Evolutionary conservation across 805 yeast genomes (phyloP), one percentile per base, ranked within the genome.

Genomic region (Pichia manshurica): DNA sequence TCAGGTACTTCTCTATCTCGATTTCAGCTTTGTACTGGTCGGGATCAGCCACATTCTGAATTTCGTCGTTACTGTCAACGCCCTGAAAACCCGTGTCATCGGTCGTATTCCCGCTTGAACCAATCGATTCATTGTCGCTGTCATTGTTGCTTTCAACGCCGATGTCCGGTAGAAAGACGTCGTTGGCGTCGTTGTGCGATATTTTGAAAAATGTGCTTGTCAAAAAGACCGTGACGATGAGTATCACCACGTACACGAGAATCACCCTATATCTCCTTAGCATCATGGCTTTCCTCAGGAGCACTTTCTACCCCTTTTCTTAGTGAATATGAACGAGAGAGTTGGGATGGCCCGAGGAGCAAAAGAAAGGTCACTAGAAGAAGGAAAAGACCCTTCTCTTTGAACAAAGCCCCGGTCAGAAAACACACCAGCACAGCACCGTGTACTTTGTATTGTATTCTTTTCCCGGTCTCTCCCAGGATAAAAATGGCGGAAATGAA

Each of bases 1-100:
- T 42, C 6, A 47, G 4, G 19, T 31, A 45, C n/a, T 40, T 31
- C 5, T 48, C 51, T 33, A 48, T 33, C n/a, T 33, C 47, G 12
- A 16, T 17, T 31, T 47, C 42, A 20, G 34, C 22, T 2, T 39
- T 17, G 28, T 48, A 44, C 21, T 45, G 46, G 34, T 44, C 45
- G 13, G 42, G 33, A 20, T 21, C 44, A 16, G n/a, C 7, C 4
- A 32, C 20, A 10, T 22, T 17, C 12, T 10, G 5, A 2, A 21
- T 19, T 10, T 29, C 12, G 19, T 29, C 23, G 20, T 28, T 20
- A 9, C 20, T 20, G 16, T 21, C 32, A 25, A 25, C 29, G 29
- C 10, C 29, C 10, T 7, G 10, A 25, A 15, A 34, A 36, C 7
- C 39, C 13, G 23, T 5, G 13, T 25, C 22, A 19, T 16, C n/a